Evolutionary conservation across 2,329 filamentous ascomycete genomes (phyloP).

Genomic region (Fusarium sp.): DNA sequence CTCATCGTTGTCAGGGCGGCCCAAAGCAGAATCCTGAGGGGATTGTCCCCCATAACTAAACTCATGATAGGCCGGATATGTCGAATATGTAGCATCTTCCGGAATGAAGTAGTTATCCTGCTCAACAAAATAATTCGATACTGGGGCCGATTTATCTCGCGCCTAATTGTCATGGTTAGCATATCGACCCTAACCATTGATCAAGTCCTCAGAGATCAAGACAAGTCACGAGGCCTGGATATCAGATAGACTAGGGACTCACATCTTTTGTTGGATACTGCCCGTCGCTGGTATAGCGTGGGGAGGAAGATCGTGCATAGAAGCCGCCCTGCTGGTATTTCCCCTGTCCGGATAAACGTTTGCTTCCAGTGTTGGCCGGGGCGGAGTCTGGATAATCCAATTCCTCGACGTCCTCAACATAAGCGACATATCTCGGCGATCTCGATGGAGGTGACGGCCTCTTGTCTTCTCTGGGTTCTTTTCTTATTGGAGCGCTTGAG

Average conservation of each 20-base stretch:
- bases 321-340: not conserved
- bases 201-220: not conserved
- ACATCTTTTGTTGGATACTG: not conserved
- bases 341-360: not conserved
- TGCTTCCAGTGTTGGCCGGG: too few species aligned
- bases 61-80: not conserved
- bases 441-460: not conserved
- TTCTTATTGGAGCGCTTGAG: not conserved
- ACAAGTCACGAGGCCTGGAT: not conserved
- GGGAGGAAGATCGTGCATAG: not conserved
- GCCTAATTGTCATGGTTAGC: not conserved
- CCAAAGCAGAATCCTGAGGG: not conserved
- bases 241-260: not conserved
- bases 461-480: not conserved
- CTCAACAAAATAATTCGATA: not conserved
- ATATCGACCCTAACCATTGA: not conserved
- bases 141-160: not conserved
- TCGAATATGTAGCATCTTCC: not conserved
- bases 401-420: not conserved
- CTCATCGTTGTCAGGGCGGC: not conserved
- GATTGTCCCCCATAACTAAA: not conserved
- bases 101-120: rapidly evolving
- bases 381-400: not conserved
- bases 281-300: not conserved
- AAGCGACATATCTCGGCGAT: not conserved